Evolutionary conservation across 2,329 filamentous ascomycete species (phyloP), one percentile per base, ranked within the genome.

Genomic region (Fusarium algeriense): DNA sequence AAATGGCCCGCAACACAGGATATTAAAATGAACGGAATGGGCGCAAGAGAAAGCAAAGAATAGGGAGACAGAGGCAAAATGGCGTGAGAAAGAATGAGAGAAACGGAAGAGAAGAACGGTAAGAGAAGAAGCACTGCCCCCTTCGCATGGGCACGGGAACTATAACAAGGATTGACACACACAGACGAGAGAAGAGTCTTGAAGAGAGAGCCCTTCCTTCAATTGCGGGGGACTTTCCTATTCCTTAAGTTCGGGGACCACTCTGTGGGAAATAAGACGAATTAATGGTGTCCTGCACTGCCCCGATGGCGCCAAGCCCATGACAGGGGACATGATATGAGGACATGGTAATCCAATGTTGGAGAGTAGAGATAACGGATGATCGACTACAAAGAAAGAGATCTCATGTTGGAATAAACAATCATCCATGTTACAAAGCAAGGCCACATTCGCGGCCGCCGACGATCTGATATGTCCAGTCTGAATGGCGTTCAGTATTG

Each of bases 271-370:
- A 68, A 57, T 67, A 67, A 67, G 49, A 68, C 38, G 52, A 56
- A 58, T 20, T 44, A 40, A 56, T 48, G 64, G 49, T 64, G 66
- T 65, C 57, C 60, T 61, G 67, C 70, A 66, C 63, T 60, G 63
- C 61, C 44, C 69, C 62, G 52, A 43, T 67, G 56, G 67, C 43
- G 70, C 70, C 70, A 67, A 73, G 62, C 50, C 70, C 58, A 43
- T 46, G 70, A 59, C 70, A 73, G 67, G 70, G 70, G 30, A 30
- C 10, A 30, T 23, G 65, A 30, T 37, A 28, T 9, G 28, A 67
- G 46, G 62, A 43, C 44, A 40, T 37, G 63, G 37, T 23, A 23
- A 23, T 23, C 5, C 23, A 38, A 44, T 41, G 34, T 50, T 46
- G 48, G 43, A 56, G 12, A 67, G 5, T 30, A 32, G 8, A 32